phyloP scores from a whole-genome alignment of 768 basidiomycete species.

The Mycena sanguinolenta region DNA sequence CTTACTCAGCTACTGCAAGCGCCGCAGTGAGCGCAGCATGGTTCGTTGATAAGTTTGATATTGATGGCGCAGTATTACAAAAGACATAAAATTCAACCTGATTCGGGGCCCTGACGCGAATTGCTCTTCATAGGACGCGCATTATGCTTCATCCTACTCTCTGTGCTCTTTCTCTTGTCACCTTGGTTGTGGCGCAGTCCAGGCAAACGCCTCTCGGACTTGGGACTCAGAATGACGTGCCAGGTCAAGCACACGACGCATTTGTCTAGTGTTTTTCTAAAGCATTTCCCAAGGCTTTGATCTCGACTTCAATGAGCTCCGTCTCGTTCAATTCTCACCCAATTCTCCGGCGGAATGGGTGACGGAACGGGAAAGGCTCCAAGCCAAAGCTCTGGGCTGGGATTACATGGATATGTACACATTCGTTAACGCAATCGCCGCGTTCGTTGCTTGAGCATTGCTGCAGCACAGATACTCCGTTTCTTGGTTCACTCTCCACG shows the following conservation, averaged over 20 bases:
- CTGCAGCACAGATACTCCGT: slow-evolving; percentile 14
- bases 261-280: neutral
- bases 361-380: slow-evolving; percentile 29
- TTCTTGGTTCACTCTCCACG: slow-evolving; percentile 13
- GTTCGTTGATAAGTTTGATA: too few relatives aligned
- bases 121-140: neutral
- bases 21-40: neutral
- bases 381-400: slow-evolving; percentile 22
- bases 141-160: neutral
- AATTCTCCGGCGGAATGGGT: slow-evolving; percentile 44
- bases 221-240: neutral
- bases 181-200: neutral
- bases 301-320: slow-evolving; percentile 63
- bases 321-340: slow-evolving; percentile 65
- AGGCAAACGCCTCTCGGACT: neutral
- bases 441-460: neutral
- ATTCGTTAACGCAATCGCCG: neutral
- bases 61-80: neutral
- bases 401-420: slow-evolving; percentile 33
- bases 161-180: neutral
- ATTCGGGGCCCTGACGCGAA: neutral
- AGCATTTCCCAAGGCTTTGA: slow-evolving; percentile 53
- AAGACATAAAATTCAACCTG: neutral
- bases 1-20: too few relatives aligned
- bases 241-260: neutral